These are phyloP conservation scores for Russula vinacea DNA, from an alignment of 768 basidiomycete species.

Conservation along the genomic window DNA sequence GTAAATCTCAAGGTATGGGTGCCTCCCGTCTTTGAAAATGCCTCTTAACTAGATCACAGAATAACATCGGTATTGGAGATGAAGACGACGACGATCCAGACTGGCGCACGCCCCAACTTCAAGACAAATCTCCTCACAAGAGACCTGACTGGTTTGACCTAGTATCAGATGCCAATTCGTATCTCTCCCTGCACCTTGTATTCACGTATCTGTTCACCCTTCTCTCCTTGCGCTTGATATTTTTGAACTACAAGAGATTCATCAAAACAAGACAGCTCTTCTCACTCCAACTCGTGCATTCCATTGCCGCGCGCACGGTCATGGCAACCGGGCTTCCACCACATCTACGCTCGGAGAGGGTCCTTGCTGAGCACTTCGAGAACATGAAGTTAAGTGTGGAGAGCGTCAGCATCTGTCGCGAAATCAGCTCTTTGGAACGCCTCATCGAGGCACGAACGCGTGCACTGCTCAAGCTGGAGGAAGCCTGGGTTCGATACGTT, in stretches of 20 bases:
- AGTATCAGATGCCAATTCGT: constrained; percentile 85
- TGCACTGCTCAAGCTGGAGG: constrained; percentile 77
- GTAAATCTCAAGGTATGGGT: constrained; percentile 81
- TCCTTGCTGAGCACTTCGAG: constrained; percentile 92
- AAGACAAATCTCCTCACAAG: constrained; percentile 34
- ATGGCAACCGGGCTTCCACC: constrained; percentile 79
- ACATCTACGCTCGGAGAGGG: constrained; percentile 81
- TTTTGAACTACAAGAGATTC: constrained; percentile 86
- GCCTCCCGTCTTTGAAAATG: neutral
- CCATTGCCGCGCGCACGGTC: constrained; percentile 90
- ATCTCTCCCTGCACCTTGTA: constrained; percentile 81
- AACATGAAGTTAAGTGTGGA: constrained; percentile 84
- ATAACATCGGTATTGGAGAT: constrained; percentile 69
- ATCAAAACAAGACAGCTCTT: constrained; percentile 90
- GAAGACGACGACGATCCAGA: constrained; percentile 40
- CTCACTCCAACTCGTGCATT: constrained; percentile 91
- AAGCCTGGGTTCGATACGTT: constrained; percentile 85
- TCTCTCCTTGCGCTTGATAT: constrained; percentile 80
- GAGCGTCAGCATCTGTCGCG: constrained; percentile 85
- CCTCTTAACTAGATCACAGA: constrained; percentile 60
- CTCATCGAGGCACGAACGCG: constrained; percentile 76
- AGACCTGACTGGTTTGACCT: constrained; percentile 74
- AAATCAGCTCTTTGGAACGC: constrained; percentile 67
- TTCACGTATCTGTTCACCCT: constrained; percentile 94
- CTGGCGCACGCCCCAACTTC: constrained; percentile 13